Evolutionary conservation across 1,284 basidiomycete genomes (phyloP).

Genomic region (Boletus sp.): DNA sequence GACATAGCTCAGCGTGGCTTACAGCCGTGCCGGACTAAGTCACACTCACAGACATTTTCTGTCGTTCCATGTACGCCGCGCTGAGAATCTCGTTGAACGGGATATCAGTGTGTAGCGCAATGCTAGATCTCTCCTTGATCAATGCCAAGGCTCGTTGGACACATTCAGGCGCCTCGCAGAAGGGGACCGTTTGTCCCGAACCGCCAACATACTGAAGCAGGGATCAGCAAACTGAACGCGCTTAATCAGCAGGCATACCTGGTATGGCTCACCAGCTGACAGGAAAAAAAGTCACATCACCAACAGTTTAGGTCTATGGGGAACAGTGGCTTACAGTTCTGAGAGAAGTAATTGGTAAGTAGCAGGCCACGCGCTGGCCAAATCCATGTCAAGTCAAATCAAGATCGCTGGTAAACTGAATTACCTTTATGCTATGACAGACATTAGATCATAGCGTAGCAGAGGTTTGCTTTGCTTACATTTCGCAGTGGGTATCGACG

Average conservation of each 20-base stretch:
- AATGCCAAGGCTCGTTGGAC: constrained; percentile 53
- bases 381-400: constrained; percentile 6
- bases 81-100: constrained; percentile 74
- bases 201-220: constrained; percentile 64
- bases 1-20: constrained; percentile 5
- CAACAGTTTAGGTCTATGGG: background rate
- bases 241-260: constrained; percentile 37
- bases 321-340: constrained; percentile 57
- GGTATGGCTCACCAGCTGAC: constrained; percentile 68
- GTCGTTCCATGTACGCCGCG: constrained; percentile 76
- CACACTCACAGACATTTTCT: constrained; percentile 71
- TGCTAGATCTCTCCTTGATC: constrained; percentile 49
- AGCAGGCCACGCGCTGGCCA: constrained; percentile 58
- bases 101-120: constrained; percentile 35
- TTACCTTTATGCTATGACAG: constrained; percentile 58
- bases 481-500: constrained; percentile 63
- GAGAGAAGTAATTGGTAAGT: constrained; percentile 77
- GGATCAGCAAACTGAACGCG: constrained; percentile 4
- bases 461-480: constrained; percentile 34
- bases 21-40: background rate
- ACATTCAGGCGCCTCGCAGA: constrained; percentile 51
- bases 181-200: constrained; percentile 64
- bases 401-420: background rate
- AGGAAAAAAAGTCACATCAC: constrained; percentile 4
- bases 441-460: constrained; percentile 11